Base-by-base conservation (phyloP, 1,284 basidiomycete species). In the Leccinum angustisporum region DNA sequence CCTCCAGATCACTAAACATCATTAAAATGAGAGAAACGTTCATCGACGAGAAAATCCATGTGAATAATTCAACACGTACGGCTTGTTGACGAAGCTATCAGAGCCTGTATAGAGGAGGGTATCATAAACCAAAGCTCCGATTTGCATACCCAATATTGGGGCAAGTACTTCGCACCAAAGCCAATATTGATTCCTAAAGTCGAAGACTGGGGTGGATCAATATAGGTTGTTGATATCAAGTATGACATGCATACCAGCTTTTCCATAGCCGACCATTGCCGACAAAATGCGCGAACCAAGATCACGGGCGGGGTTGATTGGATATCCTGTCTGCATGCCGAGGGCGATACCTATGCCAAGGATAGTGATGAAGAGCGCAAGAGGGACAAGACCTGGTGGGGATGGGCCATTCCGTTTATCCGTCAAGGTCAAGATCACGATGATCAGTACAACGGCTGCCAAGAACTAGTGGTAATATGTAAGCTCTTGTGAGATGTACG, bases 141-240 rank as follows among this genome's bases (percentile, higher is more conserved):
- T 66, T 58, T 84, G 78, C 53, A 80, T 84, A 30, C 87, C 88
- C 30, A 82, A 61, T 62, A 88, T 81, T 2, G 86, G 83, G 1
- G 75, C 86, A 46, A 90, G 73, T 11, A 86, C 64, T 14, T 87
- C 84, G 66, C 86, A 87, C 91, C 90, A 92, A 13, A 91, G 62
- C 89, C 89, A 92, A 70, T 91, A 92, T 63, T 88, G 87, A 67
- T 78, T 80, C 61, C 81, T 76, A 66, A 77, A 82, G 31, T 77
- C 70, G 68, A 81, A 82, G 5, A 83, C 81, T 80, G 52, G 16
- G 16, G 25, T 50, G 18, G 30, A 30, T 63, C 48, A 66, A 48
- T 43, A 30, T 10, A 18, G 3, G 21, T 9, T 31, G 13, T 36
- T 11, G 5, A 36, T n/a, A 57, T 40, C 16, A 40, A n/a, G 57